These are phyloP conservation scores for Pseudozyma sp. DNA, from an alignment of 1,284 basidiomycete genomes.

Conservation along the genomic window DNA sequence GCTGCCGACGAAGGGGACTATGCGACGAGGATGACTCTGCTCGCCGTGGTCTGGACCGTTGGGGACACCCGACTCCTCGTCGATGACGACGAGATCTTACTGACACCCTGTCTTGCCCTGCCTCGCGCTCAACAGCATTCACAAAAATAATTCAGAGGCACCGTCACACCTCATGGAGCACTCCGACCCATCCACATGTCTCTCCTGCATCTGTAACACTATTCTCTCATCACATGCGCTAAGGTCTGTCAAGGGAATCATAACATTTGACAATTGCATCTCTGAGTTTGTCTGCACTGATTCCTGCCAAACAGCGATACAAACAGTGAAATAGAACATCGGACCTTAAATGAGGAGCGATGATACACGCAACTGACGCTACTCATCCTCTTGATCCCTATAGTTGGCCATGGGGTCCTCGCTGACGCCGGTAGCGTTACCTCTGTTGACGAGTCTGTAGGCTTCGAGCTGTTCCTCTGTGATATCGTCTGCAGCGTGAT, in stretches of 20 bases:
- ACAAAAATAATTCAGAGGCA: not conserved
- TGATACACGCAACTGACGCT: not conserved
- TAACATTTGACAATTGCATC: no score
- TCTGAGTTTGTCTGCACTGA: no score
- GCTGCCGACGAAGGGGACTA: not conserved
- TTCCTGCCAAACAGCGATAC: no score
- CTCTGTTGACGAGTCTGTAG: constrained; percentile 75
- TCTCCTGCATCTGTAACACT: constrained; percentile 13
- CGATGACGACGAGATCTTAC: constrained; percentile 9
- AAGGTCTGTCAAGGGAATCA: no score
- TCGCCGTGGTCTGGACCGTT: constrained; percentile 1
- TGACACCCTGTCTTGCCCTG: not conserved
- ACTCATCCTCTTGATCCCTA: constrained; percentile 72
- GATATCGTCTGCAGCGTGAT: constrained; percentile 80
- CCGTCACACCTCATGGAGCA: no score
- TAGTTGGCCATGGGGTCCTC: constrained; percentile 92
- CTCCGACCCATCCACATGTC: not conserved
- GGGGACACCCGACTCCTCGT: constrained; percentile 10
- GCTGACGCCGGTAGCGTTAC: constrained; percentile 72
- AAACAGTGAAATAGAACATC: no score
- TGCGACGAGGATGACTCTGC: not conserved
- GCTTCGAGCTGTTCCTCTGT: constrained; percentile 93
- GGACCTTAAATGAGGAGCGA: no score
- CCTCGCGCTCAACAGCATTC: not conserved
- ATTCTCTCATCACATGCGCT: not conserved